Conservation (phyloP, 495 filamentous ascomycete genomes). For the Aspergillus affinis region DNA sequence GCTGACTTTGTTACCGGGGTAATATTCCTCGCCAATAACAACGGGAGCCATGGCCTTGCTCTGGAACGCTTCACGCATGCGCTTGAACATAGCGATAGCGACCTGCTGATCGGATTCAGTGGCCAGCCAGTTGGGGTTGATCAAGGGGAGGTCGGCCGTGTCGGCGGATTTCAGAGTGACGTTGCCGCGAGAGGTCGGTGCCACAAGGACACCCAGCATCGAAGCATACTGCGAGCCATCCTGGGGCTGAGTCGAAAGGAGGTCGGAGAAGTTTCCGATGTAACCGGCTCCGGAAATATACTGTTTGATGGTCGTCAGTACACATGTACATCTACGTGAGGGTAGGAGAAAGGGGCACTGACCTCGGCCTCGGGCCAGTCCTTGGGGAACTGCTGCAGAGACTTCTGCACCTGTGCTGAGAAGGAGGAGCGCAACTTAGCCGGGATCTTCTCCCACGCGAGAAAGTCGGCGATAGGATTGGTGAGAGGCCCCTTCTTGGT, state of each 20-base stretch:
- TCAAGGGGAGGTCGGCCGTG: not conserved
- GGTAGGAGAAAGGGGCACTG: not conserved
- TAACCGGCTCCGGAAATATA: not conserved
- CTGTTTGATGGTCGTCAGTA: not conserved
- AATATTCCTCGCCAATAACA: constrained; percentile 1
- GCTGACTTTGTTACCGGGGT: not conserved
- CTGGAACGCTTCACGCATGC: constrained; percentile 1
- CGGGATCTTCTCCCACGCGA: constrained; percentile 1
- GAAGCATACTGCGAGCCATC: not conserved
- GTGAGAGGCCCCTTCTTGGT: not conserved
- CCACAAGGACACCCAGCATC: not conserved
- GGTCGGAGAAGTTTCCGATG: not conserved
- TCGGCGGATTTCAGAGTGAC: not conserved
- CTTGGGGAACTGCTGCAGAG: not conserved
- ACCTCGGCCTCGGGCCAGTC: constrained; percentile 2
- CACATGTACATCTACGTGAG: not conserved
- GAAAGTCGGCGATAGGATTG: not conserved
- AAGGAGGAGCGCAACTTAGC: not conserved
- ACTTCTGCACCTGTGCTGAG: not conserved
- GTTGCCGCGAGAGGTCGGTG: constrained; percentile 1
- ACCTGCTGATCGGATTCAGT: not conserved
- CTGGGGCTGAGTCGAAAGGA: not conserved
- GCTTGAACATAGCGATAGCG: not conserved
- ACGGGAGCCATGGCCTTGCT: not conserved
- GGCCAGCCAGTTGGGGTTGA: constrained; percentile 5